phyloP scores from a whole-genome alignment of 768 basidiomycete genomes.

The Rhodotorula babjevae region DNA sequence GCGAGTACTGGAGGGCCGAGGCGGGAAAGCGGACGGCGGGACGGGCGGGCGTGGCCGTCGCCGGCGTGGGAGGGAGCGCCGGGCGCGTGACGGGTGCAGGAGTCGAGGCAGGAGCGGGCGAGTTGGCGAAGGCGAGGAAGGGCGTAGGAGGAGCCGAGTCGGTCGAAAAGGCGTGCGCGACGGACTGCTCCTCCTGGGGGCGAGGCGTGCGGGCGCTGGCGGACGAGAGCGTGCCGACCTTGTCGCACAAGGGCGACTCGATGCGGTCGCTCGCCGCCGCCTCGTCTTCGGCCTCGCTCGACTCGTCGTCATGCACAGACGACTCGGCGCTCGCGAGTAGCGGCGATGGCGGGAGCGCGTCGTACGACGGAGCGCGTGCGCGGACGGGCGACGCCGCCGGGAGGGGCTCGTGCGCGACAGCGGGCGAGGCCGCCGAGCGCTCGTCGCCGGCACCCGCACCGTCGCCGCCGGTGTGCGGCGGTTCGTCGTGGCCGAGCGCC shows the following conservation, averaged over 20 bases:
- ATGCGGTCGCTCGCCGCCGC: too few relatives aligned
- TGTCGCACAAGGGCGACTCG: too few relatives aligned
- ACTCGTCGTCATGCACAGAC: not conserved
- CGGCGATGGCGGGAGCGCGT: not conserved
- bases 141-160: not conserved
- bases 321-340: not conserved
- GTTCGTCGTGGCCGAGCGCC: too few relatives aligned
- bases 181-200: not conserved
- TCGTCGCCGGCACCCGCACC: not conserved
- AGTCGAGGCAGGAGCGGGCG: not conserved
- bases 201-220: not conserved
- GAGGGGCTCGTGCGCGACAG: not conserved
- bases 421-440: not conserved
- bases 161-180: not conserved
- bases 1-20: not conserved
- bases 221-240: not conserved
- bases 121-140: not conserved
- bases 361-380: too few relatives aligned
- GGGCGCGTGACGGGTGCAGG: not conserved
- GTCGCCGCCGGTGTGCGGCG: not conserved
- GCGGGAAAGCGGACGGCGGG: slow-evolving; percentile 10
- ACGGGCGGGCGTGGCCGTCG: not conserved
- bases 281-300: not conserved
- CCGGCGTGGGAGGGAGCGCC: slow-evolving; percentile 2
- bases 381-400: not conserved